Base-by-base conservation (phyloP, 164 flowering plant species). In the Sextonia rubra region DNA sequence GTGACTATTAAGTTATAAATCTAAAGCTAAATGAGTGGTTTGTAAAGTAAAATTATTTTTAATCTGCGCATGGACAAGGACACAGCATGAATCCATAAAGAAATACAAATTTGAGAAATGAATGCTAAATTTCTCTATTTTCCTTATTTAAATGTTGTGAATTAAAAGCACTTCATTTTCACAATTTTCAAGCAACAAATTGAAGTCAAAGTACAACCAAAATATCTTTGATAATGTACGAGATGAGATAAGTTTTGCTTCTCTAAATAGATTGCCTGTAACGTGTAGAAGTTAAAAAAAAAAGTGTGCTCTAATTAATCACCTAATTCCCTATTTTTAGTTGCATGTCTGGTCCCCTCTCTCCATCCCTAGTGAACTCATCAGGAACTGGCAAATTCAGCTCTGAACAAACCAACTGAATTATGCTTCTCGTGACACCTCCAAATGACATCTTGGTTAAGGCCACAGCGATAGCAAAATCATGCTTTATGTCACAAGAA, bases 391-490 rank as follows among this genome's bases (percentile, higher is more conserved):
- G 95, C 22, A 94, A 23, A 49, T 83, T 78, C n/a, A 95, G 85
- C 83, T 95, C 99, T 12, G 92, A 86, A 60, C 96, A 91, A n/a
- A 95, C 91, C 2, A 95, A 72, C 61, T 89, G 81, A 24, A 95
- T 68, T 15, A 95, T 83, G 11, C 72, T 83, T 55, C 81, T 83
- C 2, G 99, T 91, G 23, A 84, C 90, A 22, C 69, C 77, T 23
- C 99, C 99, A 1, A 89, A 77, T 8, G 93, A 87, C 91, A 95
- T 83, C 77, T 92, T 90, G 82, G 93, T 95, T 56, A 95, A 55
- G 11, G 97, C 93, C 73, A 95, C 89, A 12, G 94, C 87, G 66
- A 95, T 90, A 2, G 99, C 82, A 74, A 95, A 95, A 71, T 86
- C 77, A 78, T 93, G 79, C 12, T 88, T 71, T 0, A 81, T 70